phyloP scores from a whole-genome alignment of 345 rosid genomes.

The Bruguiera sexangula region DNA sequence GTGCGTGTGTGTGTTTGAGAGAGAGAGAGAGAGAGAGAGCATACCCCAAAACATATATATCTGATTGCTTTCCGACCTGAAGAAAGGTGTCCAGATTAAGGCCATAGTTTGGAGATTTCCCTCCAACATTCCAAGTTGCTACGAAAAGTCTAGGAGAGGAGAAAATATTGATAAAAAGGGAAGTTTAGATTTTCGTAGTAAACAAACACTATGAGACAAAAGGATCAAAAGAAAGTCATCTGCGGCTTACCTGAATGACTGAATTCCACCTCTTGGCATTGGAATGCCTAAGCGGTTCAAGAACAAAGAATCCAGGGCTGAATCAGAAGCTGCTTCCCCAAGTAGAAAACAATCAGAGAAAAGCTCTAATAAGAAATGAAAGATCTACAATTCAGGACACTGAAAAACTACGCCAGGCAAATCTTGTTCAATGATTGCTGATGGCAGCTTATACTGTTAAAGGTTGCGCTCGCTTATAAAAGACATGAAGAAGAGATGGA shows the following conservation, averaged over 20 bases:
- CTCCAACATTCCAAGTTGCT: conserved; percentile 98
- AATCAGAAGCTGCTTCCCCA: conserved; percentile 47
- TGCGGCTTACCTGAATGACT: conserved; percentile 55
- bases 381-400: neutral
- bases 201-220: neutral
- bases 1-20: neutral
- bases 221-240: neutral
- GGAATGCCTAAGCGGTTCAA: conserved; percentile 29
- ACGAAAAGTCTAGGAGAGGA: conserved; percentile 59
- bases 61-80: conserved; percentile 52
- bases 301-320: conserved; percentile 44
- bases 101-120: conserved; percentile 65
- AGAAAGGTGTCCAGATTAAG: conserved; percentile 71
- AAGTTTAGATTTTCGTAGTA: too few relatives aligned
- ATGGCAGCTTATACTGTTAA: conserved; percentile 15
- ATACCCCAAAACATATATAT: conserved; percentile 86
- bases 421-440: neutral
- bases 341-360: conserved; percentile 16
- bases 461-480: neutral
- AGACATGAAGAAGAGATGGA: neutral
- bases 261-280: conserved; percentile 42
- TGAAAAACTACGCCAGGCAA: neutral
- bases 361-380: conserved; percentile 7
- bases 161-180: neutral
- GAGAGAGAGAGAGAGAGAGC: conserved; percentile 3